Conservation (phyloP, 495 filamentous ascomycete species). For the Podospora tetraspora region DNA sequence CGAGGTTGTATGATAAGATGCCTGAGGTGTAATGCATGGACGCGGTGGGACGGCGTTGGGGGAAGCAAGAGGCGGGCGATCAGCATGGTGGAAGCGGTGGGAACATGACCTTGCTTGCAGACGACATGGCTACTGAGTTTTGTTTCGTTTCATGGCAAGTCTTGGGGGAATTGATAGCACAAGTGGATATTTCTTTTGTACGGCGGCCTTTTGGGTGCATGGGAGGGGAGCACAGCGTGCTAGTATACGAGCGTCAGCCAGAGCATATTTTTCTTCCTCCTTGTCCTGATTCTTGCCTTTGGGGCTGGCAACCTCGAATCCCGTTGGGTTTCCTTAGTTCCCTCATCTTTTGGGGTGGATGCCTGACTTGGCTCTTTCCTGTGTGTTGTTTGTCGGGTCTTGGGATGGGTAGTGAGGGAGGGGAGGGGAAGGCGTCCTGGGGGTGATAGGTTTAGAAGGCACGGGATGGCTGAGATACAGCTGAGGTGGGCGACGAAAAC, state of each 20-base stretch:
- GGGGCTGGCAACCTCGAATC: neutral
- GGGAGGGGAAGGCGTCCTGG: too few species aligned
- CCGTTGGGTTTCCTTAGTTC: neutral
- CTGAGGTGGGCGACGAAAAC: too few species aligned
- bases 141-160: neutral
- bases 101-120: neutral
- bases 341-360: too few species aligned
- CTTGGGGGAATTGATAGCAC: neutral
- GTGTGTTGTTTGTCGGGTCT: neutral
- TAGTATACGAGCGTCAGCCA: neutral
- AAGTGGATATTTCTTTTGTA: neutral
- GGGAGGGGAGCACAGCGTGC: neutral
- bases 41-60: neutral
- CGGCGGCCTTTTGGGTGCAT: neutral
- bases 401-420: neutral
- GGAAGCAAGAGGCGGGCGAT: neutral
- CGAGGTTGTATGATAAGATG: neutral
- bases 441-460: neutral
- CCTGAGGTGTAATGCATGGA: neutral
- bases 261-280: neutral
- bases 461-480: too few species aligned
- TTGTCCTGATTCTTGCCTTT: neutral
- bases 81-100: neutral
- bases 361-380: neutral
- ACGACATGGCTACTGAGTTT: neutral